Base-by-base conservation (phyloP, 2,329 filamentous ascomycete genomes). In the Talaromyces sp. region DNA sequence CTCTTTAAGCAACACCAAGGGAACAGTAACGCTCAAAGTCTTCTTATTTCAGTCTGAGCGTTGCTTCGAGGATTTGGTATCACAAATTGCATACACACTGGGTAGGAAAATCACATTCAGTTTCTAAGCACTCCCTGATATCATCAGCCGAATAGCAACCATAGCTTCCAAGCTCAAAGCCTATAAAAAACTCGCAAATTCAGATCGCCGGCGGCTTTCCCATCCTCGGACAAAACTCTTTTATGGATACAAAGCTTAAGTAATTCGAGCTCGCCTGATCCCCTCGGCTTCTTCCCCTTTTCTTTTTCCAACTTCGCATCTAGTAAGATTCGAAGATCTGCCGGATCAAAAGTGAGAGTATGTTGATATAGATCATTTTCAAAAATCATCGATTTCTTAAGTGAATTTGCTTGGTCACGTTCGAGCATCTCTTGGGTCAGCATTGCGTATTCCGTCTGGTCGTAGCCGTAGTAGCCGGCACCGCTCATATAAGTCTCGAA, bases 381-480 rank as follows among this genome's bases (percentile, higher is more conserved):
- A 14, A 25, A 50, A 25, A 14, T 21, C 37, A 14, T 21, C 37
- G 39, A 39, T 35, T 9, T 33, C 9, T 33, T 42, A 5, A 44
- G 5, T 18, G 39, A 39, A 25, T 21, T 23, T 25, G 54, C 46
- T n/a, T 42, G 44, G 31, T 54, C 60, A 11, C 50, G 37, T 9
- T 46, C 11, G 11, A 62, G 54, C 44, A 25, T 52, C 11, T 58
- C 40, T 44, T 48, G 35, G 14, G 44, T 50, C 3, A 42, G 33
- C 3, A 54, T 33, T 9, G 28, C 40, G 39, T 25, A 21, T 23
- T 52, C 60, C 31, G 35, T 46, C 16, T 44, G 54, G 54, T 67
- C 50, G 39, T 67, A 68, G 48, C 66, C 66, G 58, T 67, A 65
- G 58, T 67, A 67, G 18, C 39, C 63, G 21, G 66, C 62, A n/a